These are phyloP conservation scores for Corylus avellana DNA, from an alignment of 306 rosid species.

Conservation along the genomic window DNA sequence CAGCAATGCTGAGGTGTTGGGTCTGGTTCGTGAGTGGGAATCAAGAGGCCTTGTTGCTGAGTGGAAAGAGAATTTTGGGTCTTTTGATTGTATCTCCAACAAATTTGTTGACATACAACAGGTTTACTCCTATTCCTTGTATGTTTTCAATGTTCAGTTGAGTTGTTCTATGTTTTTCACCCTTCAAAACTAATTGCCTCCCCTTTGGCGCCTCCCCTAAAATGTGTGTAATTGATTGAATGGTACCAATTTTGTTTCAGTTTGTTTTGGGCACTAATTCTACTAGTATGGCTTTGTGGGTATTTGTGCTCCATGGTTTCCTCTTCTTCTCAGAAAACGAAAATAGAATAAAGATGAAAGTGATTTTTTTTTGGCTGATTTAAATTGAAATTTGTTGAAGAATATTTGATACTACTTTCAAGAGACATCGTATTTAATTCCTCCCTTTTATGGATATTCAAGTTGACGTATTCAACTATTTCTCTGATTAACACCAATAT, in stretches of 20 bases:
- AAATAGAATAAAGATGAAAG: not conserved
- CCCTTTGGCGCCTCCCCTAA: not conserved
- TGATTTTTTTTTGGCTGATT: not conserved
- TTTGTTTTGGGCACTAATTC: not conserved
- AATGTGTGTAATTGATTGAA: not conserved
- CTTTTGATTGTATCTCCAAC: conserved; percentile 58
- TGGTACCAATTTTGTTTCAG: not conserved
- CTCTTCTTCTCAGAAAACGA: not conserved
- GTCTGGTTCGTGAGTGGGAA: conserved; percentile 77
- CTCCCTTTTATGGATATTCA: not conserved
- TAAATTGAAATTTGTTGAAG: not conserved
- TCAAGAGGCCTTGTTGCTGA: conserved; percentile 68
- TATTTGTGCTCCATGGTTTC: conserved; percentile 1
- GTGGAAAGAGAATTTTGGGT: conserved; percentile 77
- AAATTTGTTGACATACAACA: conserved; percentile 57
- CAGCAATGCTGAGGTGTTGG: conserved; percentile 50
- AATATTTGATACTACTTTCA: not conserved
- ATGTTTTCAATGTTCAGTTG: not conserved
- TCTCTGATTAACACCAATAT: conserved; percentile 40
- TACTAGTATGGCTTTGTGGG: not conserved
- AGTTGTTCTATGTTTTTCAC: not conserved
- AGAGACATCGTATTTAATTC: not conserved
- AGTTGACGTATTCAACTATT: not conserved
- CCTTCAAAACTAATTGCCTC: not conserved
- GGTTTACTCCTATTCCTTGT: conserved; percentile 42